A percentile compares a stretch with the other conserved stretches of the same genome.
Conservation (phyloP, 768 basidiomycete genomes). For the Suillus luteus region DNA sequence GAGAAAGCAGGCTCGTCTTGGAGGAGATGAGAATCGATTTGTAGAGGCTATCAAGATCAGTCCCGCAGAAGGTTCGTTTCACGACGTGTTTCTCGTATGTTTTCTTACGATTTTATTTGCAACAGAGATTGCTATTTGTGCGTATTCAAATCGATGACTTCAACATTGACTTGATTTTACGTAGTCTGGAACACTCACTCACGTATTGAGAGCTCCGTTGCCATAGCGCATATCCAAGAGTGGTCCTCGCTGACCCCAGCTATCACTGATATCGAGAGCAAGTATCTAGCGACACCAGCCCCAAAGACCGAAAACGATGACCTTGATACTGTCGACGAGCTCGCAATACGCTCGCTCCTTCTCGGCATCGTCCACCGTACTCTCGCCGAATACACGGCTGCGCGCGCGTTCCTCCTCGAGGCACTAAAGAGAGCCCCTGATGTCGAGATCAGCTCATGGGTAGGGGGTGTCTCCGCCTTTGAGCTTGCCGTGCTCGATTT, state of each 20-base stretch:
- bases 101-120: slow-evolving; percentile 12
- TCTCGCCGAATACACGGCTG: slow-evolving; percentile 42
- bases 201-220: slow-evolving; percentile 55
- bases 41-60: slow-evolving; percentile 62
- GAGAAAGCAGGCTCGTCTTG: slow-evolving; percentile 59
- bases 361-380: slow-evolving; percentile 70
- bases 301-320: slow-evolving; percentile 28
- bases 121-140: slow-evolving; percentile 71
- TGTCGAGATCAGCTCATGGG: slow-evolving; percentile 64
- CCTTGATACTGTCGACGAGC: slow-evolving; percentile 71
- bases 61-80: slow-evolving; percentile 62
- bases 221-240: slow-evolving; percentile 60
- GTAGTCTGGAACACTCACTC: slow-evolving; percentile 80
- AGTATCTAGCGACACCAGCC: slow-evolving; percentile 22
- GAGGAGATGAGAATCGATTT: slow-evolving; percentile 53
- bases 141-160: slow-evolving; percentile 24
- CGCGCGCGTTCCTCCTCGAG: slow-evolving; percentile 54
- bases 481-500: slow-evolving; percentile 74
- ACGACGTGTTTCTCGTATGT: neutral
- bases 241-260: slow-evolving; percentile 52
- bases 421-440: slow-evolving; percentile 44
- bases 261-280: slow-evolving; percentile 33
- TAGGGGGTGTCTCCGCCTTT: slow-evolving; percentile 64
- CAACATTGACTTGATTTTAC: slow-evolving; percentile 13
- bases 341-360: slow-evolving; percentile 66